A percentile compares a stretch with the other conserved stretches of the same genome.
Conservation (phyloP, 2,329 filamentous ascomycete species). For the Calonectria naviculata region DNA sequence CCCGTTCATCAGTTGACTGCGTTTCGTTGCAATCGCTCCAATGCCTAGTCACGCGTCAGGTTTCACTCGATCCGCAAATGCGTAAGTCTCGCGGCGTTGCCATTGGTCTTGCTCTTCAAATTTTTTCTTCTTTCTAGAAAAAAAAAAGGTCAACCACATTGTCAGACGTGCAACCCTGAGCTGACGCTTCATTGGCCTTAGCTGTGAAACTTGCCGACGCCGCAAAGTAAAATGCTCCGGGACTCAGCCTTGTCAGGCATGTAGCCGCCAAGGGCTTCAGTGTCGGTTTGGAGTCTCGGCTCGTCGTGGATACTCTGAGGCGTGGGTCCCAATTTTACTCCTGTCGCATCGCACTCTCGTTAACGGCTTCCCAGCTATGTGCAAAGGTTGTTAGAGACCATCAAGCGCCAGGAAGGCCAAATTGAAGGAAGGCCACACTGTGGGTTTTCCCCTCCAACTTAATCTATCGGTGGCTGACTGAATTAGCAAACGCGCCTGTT, state of each 20-base stretch:
- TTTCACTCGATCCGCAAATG: constrained; percentile 31
- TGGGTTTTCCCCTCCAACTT: not conserved
- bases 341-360: not conserved
- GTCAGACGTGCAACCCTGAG: not conserved
- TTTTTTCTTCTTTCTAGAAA: not conserved
- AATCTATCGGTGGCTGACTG: not conserved
- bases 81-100: constrained; percentile 17
- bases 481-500: not conserved
- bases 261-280: constrained; percentile 34
- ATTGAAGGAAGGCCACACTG: not conserved
- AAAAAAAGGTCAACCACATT: not conserved
- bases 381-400: constrained; percentile 31
- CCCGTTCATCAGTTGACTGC: not conserved
- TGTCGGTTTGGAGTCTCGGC: constrained; percentile 37
- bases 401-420: constrained; percentile 29
- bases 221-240: constrained; percentile 45
- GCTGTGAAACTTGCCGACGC: constrained; percentile 37
- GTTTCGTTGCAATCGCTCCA: not conserved
- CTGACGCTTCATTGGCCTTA: not conserved
- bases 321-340: constrained; percentile 15
- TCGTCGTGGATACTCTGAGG: constrained; percentile 36
- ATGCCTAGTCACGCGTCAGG: constrained; percentile 10
- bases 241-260: constrained; percentile 38
- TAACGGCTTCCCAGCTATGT: constrained; percentile 29
- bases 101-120: not conserved